These are phyloP conservation scores for Staphylotrichum tortipilum DNA, from an alignment of 495 filamentous ascomycete species.

Conservation along the genomic window DNA sequence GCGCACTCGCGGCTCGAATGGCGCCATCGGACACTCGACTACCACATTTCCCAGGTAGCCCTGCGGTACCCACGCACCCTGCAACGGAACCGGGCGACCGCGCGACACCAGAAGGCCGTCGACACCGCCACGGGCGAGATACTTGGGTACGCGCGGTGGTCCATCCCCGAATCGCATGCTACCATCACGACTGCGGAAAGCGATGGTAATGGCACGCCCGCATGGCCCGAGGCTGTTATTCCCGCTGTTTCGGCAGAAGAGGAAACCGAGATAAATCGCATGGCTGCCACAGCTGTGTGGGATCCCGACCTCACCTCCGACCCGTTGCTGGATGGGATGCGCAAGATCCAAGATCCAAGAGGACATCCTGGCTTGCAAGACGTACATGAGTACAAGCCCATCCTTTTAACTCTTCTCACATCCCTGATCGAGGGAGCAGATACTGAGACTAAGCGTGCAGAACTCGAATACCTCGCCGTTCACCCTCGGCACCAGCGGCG, in stretches of 20 bases:
- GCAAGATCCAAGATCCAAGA: slow-evolving; percentile 1
- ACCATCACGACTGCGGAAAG: neutral
- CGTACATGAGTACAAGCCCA: slow-evolving; percentile 17
- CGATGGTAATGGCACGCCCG: neutral
- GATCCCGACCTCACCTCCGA: slow-evolving; percentile 4
- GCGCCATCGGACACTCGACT: slow-evolving; percentile 19
- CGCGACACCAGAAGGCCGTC: slow-evolving; percentile 26
- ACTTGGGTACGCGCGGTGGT: slow-evolving; percentile 26
- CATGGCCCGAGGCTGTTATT: slow-evolving; percentile 7
- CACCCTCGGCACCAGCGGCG: slow-evolving; percentile 25
- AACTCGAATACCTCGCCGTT: slow-evolving; percentile 28
- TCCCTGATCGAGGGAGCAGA: neutral
- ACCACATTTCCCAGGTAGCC: slow-evolving; percentile 15
- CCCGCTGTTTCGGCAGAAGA: slow-evolving; percentile 12
- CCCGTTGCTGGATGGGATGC: neutral
- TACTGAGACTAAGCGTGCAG: neutral
- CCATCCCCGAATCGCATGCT: slow-evolving; percentile 8
- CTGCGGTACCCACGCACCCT: slow-evolving; percentile 19
- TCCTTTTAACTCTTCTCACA: neutral
- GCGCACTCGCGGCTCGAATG: slow-evolving; percentile 21
- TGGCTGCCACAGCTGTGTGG: slow-evolving; percentile 12
- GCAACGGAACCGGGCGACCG: slow-evolving; percentile 11
- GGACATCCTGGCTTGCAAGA: slow-evolving; percentile 9
- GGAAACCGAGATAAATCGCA: slow-evolving; percentile 14
- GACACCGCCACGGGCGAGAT: slow-evolving; percentile 18